Percentiles rank a stretch among this genome's conserved stretches.
These are phyloP conservation scores for Aspergillus saccharolyticus DNA, from an alignment of 495 filamentous ascomycete genomes.

Conservation along the genomic window DNA sequence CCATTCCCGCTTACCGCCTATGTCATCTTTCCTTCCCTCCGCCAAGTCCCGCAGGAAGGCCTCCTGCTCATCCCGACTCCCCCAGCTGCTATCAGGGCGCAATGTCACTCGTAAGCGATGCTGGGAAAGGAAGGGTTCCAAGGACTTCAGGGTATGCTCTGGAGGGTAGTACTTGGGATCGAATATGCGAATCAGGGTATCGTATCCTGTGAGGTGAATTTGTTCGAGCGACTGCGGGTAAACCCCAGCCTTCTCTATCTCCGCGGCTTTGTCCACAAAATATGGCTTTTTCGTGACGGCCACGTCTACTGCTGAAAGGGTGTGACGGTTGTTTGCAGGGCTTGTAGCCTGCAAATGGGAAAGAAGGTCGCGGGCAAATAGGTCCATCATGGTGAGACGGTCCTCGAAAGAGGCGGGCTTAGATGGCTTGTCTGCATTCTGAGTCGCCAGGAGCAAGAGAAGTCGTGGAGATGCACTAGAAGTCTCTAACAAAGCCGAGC, in stretches of 20 bases:
- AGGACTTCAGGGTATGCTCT: conserved; percentile 45
- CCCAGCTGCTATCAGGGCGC: conserved; percentile 65
- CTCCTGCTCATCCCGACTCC: conserved; percentile 52
- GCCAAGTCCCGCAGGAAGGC: conserved; percentile 51
- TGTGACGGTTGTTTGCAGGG: conserved; percentile 5
- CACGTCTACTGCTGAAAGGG: conserved; percentile 59
- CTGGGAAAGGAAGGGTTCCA: conserved; percentile 64
- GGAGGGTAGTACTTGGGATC: conserved; percentile 78
- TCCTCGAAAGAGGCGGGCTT: conserved; percentile 80
- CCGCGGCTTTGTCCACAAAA: conserved; percentile 77
- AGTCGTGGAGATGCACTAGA: conserved; percentile 46
- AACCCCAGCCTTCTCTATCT: conserved; percentile 51
- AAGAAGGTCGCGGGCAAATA: conserved; percentile 65
- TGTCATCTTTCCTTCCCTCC: conserved; percentile 44
- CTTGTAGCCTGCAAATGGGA: conserved; percentile 22
- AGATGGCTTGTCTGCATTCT: conserved; percentile 90
- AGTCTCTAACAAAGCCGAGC: conserved; percentile 54
- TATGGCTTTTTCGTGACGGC: conserved; percentile 77
- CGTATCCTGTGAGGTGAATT: conserved; percentile 79
- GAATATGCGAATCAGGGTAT: conserved; percentile 82
- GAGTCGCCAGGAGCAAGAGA: conserved; percentile 76
- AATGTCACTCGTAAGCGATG: conserved; percentile 69
- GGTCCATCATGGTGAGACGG: conserved; percentile 78
- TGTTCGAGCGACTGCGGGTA: conserved; percentile 52
- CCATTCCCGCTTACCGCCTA: conserved; percentile 65